Conservation (phyloP, 2,329 filamentous ascomycete species). For the Talaromyces sp. region DNA sequence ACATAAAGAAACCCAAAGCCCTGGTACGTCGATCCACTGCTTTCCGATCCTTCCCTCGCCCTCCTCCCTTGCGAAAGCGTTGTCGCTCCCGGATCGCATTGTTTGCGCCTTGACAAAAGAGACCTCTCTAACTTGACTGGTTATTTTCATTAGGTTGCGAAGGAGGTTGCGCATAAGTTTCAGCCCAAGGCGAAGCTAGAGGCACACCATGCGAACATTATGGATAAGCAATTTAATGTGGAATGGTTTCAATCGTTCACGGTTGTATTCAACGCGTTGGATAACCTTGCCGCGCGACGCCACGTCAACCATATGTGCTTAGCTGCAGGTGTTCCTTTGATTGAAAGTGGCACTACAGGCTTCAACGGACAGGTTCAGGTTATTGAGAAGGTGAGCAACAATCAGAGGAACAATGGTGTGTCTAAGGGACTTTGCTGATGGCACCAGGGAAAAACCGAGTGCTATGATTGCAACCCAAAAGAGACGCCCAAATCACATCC, state of each 20-base stretch:
- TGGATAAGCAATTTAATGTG: slow-evolving; percentile 81
- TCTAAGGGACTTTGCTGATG: slow-evolving; percentile 11
- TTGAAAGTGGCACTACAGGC: slow-evolving; percentile 96
- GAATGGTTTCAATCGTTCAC: slow-evolving; percentile 83
- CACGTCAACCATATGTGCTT: slow-evolving; percentile 98
- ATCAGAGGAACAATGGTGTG: not conserved
- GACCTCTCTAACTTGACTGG: slow-evolving; percentile 15
- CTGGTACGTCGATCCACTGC: slow-evolving; percentile 60
- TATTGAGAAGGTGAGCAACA: slow-evolving; percentile 71
- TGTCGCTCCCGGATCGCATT: slow-evolving; percentile 2
- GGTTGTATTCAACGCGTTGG: slow-evolving; percentile 93
- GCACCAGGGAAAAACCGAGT: slow-evolving; percentile 74
- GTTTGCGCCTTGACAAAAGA: not conserved
- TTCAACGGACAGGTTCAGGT: slow-evolving; percentile 98
- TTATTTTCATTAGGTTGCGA: slow-evolving; percentile 68
- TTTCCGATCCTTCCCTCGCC: slow-evolving; percentile 8
- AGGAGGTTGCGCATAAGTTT: slow-evolving; percentile 86
- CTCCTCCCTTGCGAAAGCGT: slow-evolving; percentile 8
- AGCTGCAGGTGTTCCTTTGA: slow-evolving; percentile 82
- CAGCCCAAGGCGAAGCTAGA: slow-evolving; percentile 85
- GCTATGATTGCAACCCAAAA: slow-evolving; percentile 93
- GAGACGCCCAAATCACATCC: slow-evolving; percentile 90
- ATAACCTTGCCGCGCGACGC: slow-evolving; percentile 89
- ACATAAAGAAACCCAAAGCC: slow-evolving; percentile 97
- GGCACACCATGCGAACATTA: slow-evolving; percentile 93